phyloP scores from a whole-genome alignment of 2,329 filamentous ascomycete genomes.

The Stagonosporopsis cucurbitacearum region DNA sequence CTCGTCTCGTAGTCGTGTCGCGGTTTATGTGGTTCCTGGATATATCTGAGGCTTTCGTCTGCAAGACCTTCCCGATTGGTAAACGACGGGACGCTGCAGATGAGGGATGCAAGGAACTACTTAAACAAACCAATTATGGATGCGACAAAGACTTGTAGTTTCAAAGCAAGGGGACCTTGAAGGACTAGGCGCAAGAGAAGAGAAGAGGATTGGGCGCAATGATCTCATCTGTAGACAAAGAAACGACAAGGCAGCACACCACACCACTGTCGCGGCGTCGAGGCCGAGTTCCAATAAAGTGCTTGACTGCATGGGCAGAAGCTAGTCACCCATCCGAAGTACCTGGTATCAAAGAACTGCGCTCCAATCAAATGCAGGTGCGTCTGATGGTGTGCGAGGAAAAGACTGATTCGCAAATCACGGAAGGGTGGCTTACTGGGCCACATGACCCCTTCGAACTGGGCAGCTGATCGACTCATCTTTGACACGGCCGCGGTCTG shows the following conservation, averaged over 20 bases:
- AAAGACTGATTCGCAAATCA: slow-evolving; percentile 46
- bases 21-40: slow-evolving; percentile 19
- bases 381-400: slow-evolving; percentile 47
- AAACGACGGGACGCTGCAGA: slow-evolving; percentile 27
- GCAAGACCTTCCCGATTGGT: slow-evolving; percentile 34
- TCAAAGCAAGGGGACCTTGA: slow-evolving; percentile 35
- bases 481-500: slow-evolving; percentile 33
- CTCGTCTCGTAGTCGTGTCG: slow-evolving; percentile 36
- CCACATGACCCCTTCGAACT: slow-evolving; percentile 45
- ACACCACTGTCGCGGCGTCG: slow-evolving; percentile 36
- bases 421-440: slow-evolving; percentile 46
- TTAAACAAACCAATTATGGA: slow-evolving; percentile 36
- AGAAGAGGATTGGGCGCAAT: slow-evolving; percentile 32
- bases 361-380: slow-evolving; percentile 39
- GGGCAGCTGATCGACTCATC: slow-evolving; percentile 47
- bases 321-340: slow-evolving; percentile 46
- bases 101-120: slow-evolving; percentile 38
- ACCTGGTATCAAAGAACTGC: slow-evolving; percentile 40
- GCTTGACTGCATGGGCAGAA: slow-evolving; percentile 45
- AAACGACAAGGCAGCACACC: slow-evolving; percentile 32
- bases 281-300: slow-evolving; percentile 42
- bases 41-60: slow-evolving; percentile 30
- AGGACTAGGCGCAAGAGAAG: slow-evolving; percentile 24
- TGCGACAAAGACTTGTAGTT: slow-evolving; percentile 26
- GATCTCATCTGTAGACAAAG: slow-evolving; percentile 44